These are phyloP conservation scores for Alloteropsis angusta DNA, from an alignment of 202 grass and related monocot species.

Conservation along the genomic window DNA sequence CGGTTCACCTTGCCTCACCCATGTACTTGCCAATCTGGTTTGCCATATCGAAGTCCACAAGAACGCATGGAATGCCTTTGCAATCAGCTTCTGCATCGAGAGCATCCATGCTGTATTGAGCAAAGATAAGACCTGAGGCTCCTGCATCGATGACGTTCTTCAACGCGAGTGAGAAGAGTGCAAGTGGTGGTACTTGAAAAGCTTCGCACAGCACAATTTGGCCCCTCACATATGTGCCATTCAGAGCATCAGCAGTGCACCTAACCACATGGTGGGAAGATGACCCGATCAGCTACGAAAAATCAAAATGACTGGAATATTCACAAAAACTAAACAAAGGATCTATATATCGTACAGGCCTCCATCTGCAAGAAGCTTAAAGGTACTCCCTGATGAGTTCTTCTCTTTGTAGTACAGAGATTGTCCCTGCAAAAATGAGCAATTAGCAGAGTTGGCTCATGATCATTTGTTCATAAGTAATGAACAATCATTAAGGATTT, in stretches of 20 bases:
- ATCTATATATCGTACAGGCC: background rate
- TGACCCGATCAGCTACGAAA: background rate
- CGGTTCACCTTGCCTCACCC: background rate
- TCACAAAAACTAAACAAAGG: background rate
- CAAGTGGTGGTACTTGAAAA: background rate
- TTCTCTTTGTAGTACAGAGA: background rate
- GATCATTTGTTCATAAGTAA: background rate
- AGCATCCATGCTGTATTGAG: background rate
- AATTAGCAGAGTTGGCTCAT: background rate
- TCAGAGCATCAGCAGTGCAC: background rate
- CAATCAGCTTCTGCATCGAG: background rate
- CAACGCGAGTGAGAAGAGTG: background rate
- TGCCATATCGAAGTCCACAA: background rate
- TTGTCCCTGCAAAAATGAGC: slow-evolving; percentile 9
- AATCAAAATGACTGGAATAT: background rate
- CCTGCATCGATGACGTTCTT: background rate
- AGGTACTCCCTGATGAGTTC: background rate
- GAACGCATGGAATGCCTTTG: background rate
- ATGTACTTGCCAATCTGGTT: background rate
- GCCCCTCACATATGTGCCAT: background rate
- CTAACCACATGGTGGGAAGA: background rate
- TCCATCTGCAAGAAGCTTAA: background rate
- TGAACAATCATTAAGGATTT: background rate
- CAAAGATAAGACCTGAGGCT: background rate
- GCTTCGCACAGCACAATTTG: slow-evolving; percentile 8